Evolutionary conservation across 176 grass and related monocot species (phyloP).

Genomic region (Paspalum notatum): DNA sequence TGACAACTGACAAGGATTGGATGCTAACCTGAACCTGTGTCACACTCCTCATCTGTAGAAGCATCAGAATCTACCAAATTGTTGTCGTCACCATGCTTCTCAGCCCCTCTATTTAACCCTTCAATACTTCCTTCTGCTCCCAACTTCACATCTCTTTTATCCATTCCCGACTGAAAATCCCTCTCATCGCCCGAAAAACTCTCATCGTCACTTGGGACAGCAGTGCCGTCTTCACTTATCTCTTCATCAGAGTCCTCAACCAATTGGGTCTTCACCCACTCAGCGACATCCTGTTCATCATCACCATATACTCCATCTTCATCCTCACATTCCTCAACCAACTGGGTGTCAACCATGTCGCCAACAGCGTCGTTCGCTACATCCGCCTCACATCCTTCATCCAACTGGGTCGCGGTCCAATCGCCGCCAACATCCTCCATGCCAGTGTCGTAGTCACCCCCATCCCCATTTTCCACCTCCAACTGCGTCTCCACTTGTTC

Average conservation of each 20-base stretch:
- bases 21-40: constrained; percentile 54
- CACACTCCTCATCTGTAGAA: constrained; percentile 58
- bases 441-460: not conserved
- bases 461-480: not conserved
- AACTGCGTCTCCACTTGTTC: constrained; percentile 21
- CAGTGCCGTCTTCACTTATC: constrained; percentile 31
- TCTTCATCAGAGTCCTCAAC: constrained; percentile 47
- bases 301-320: constrained; percentile 8
- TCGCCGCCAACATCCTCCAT: not conserved
- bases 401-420: constrained; percentile 19
- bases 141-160: not conserved
- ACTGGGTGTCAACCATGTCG: constrained; percentile 28
- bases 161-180: not conserved
- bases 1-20: not conserved
- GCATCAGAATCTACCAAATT: constrained; percentile 51
- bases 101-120: not conserved
- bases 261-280: constrained; percentile 49
- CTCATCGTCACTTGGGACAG: constrained; percentile 34
- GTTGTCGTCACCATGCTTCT: not conserved
- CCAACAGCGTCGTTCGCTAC: not conserved
- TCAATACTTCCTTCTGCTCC: not conserved
- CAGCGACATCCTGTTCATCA: not conserved
- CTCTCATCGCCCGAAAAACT: constrained; percentile 8
- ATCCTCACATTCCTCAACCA: constrained; percentile 37
- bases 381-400: constrained; percentile 28